Evolutionary conservation across 2,329 filamentous ascomycete species (phyloP), one percentile per base, ranked within the genome.

Genomic region (Plectosphaerella plurivora): DNA sequence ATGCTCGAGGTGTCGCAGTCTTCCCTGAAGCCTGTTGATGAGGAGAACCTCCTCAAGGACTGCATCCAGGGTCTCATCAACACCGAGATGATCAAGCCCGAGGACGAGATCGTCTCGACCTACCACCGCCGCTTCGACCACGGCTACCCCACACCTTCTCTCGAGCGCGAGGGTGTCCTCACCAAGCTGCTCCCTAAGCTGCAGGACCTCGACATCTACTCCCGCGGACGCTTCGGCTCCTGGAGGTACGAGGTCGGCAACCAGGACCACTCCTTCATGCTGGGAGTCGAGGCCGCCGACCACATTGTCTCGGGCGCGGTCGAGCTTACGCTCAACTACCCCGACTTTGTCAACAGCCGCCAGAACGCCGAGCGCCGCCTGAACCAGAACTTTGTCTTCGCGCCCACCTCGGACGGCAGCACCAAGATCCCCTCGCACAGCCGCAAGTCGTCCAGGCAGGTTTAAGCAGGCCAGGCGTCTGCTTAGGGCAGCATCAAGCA

Each of bases 1-100:
- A 99, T 99, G 94, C 78, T 99, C 63, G 94, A 99, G 75, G 88
- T 99, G 56, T 97, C 94, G 33, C 90, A 99, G 75, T 97, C 93
- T 33, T 84, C 83, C 66, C 84, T 96, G 87, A 99, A 99, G 83
- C 90, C 91, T 39, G 92, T 97, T 33, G 86, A 97, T 72, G 78
- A 88, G 63, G 84, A 85, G 63, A 96, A 87, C 71, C 75, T 99
- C 57, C 80, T 99, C 64, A 83, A 82, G 71, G 92, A 99, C 67
- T 94, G 84, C 65, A 97, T 99, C 70, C 89, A 96, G 76, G 94
- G 94, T 66, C 87, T 97, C 49, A 82, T 99, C 80, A 97, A 97
- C 83, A 99, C 94, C 16, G 88, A 96, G 61, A 96, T 99, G 91
- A 86, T 99, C 74, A 84, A 87, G 73, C 79, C 93, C 51, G 80